A percentile compares a stretch with the other conserved stretches of the same genome.
phyloP scores from a whole-genome alignment of 2,329 filamentous ascomycete genomes.

The Corinectria fuckeliana region DNA sequence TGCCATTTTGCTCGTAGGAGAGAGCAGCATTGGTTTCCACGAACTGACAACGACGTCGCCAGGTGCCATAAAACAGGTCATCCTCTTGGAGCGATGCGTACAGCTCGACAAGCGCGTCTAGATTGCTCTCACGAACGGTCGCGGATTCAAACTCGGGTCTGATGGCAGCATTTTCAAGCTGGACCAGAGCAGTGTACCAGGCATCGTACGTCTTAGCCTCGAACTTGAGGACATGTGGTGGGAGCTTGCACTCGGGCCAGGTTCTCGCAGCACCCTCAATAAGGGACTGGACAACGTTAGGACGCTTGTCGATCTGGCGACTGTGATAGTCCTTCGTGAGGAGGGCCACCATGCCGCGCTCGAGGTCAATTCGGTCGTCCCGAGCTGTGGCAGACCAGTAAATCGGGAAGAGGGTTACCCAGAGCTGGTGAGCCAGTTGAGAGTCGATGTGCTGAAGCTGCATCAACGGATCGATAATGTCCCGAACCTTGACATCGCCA shows the following conservation, averaged over 20 bases:
- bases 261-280: slow-evolving; percentile 86
- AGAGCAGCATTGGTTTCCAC: slow-evolving; percentile 97
- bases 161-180: slow-evolving; percentile 88
- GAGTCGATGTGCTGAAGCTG: slow-evolving; percentile 92
- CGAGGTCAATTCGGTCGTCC: slow-evolving; percentile 88
- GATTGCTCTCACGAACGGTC: slow-evolving; percentile 87
- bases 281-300: slow-evolving; percentile 93
- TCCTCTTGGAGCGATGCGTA: slow-evolving; percentile 93
- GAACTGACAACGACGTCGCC: slow-evolving; percentile 93
- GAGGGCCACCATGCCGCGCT: slow-evolving; percentile 88
- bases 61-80: slow-evolving; percentile 96
- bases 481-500: slow-evolving; percentile 83
- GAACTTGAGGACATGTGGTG: slow-evolving; percentile 95
- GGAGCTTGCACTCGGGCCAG: slow-evolving; percentile 87
- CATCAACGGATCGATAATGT: slow-evolving; percentile 86
- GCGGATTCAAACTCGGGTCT: slow-evolving; percentile 84
- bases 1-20: slow-evolving; percentile 97
- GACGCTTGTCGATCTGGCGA: slow-evolving; percentile 90
- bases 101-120: slow-evolving; percentile 93
- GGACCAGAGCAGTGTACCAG: slow-evolving; percentile 94
- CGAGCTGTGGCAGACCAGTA: slow-evolving; percentile 89
- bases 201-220: slow-evolving; percentile 92
- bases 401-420: slow-evolving; percentile 89
- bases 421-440: slow-evolving; percentile 84
- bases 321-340: slow-evolving; percentile 96